Evolutionary conservation across 495 filamentous ascomycete species (phyloP), one percentile per base, ranked within the genome.

Genomic region (Cercophora samala): DNA sequence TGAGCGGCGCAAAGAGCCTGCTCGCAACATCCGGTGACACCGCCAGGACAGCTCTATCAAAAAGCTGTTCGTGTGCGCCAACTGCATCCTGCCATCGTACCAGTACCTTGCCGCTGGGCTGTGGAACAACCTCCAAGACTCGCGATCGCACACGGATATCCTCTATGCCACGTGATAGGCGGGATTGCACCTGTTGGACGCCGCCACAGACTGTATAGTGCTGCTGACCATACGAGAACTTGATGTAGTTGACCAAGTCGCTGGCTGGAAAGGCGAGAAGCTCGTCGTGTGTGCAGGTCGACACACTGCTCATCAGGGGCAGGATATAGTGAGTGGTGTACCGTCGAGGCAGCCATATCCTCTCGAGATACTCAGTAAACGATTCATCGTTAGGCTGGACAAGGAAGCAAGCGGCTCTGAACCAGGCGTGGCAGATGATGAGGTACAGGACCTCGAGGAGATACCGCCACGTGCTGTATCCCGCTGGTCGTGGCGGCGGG

Each of bases 211-310:
- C 83, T 0, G 79, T 76, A 62, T 81, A 85, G 67, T 87, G 84
- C 19, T 78, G 76, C 46, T 81, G 75, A 2, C 80, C 71, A 63
- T 82, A 77, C 1, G 83, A 82, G 1, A 67, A 66, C 18, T 73
- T 75, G 58, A 79, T 77, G 64, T 87, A 87, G 5, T 75, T 77
- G 17, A 82, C 67, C 24, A 84, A 66, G 68, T 87, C 85, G 17
- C 65, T 68, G 0, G 84, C 84, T 0, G 84, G 84, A 64, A 84
- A 87, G 11, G 69, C 66, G 18, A 87, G 75, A 0, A 88, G 68
- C n/a, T 75, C 75, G 1, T 80, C 69, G 25, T 85, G 84, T 2
- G 83, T 74, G 66, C 84, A 88, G 6, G 85, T 87, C 11, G 77
- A 75, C 4, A 85, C 82, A 19, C 80, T 80, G 8, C 82, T 81